Percentiles rank a stretch among this genome's conserved stretches.
phyloP scores from a whole-genome alignment of 345 rosid genomes.

The Capsella bursapastoris region DNA sequence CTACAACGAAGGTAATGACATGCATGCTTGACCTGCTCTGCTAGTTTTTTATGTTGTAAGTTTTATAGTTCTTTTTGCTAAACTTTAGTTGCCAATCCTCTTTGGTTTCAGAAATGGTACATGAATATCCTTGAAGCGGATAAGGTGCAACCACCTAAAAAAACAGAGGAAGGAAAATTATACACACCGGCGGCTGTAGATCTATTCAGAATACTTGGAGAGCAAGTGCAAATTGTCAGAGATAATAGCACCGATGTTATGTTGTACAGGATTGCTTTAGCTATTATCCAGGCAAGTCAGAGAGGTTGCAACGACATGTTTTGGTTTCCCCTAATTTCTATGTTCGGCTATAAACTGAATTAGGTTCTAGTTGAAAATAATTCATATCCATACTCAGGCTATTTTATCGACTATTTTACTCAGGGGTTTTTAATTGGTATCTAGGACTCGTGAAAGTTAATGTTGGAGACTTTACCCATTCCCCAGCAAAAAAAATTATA shows the following conservation, averaged over 20 bases:
- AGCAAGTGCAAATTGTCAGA: slow-evolving; percentile 98
- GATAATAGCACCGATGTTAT: slow-evolving; percentile 97
- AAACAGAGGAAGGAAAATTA: slow-evolving; percentile 97
- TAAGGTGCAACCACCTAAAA: slow-evolving; percentile 96
- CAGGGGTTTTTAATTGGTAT: slow-evolving; percentile 6
- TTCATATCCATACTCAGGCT: neutral
- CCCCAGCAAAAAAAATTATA: neutral
- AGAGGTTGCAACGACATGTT: slow-evolving; percentile 20
- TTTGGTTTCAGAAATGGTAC: slow-evolving; percentile 88
- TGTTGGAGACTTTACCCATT: slow-evolving; percentile 11
- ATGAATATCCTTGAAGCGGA: slow-evolving; percentile 94
- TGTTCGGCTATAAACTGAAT: slow-evolving; percentile 29
- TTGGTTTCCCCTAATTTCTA: slow-evolving; percentile 12
- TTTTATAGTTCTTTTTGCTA: slow-evolving; percentile 9
- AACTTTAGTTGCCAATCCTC: slow-evolving; percentile 22
- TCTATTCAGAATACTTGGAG: slow-evolving; percentile 96
- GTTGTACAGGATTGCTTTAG: slow-evolving; percentile 94
- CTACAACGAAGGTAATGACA: slow-evolving; percentile 81
- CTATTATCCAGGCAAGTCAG: slow-evolving; percentile 85
- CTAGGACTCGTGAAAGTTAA: slow-evolving; percentile 15
- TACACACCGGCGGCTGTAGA: slow-evolving; percentile 99
- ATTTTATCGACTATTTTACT: slow-evolving; percentile 7
- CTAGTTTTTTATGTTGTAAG: neutral
- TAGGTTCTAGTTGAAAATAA: slow-evolving; percentile 14
- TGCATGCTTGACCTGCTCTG: slow-evolving; percentile 19